Conservation (phyloP, 2,329 filamentous ascomycete genomes). For the Penicillium rolfsii region DNA sequence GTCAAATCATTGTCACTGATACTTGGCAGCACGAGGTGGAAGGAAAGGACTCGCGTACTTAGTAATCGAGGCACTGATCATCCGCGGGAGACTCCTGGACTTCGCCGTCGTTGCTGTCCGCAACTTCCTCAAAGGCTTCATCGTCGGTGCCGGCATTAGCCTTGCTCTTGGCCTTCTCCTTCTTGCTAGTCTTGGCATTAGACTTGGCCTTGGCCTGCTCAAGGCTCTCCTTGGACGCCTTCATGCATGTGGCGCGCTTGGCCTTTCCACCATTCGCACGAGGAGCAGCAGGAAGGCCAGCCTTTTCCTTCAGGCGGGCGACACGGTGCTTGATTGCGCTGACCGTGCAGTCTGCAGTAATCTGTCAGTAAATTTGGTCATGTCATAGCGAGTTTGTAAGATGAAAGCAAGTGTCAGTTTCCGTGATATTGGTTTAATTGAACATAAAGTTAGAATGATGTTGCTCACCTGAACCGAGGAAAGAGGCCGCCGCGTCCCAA, state of each 20-base stretch:
- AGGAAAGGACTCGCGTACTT: background rate
- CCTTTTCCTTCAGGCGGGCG: conserved; percentile 24
- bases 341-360: conserved; percentile 26
- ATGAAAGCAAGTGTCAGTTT: background rate
- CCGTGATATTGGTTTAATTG: no score
- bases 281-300: background rate
- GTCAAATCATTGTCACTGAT: background rate
- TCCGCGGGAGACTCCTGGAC: background rate
- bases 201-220: background rate
- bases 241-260: conserved; percentile 7
- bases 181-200: background rate
- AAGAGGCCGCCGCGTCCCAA: background rate
- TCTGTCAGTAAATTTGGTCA: background rate
- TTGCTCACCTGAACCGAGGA: background rate
- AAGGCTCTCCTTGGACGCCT: background rate
- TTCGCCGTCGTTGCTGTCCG: background rate
- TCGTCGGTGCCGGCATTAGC: background rate
- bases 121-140: background rate
- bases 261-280: background rate
- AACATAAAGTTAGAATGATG: background rate
- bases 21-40: background rate
- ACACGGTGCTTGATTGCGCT: conserved; percentile 31
- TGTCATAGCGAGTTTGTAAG: background rate
- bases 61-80: background rate
- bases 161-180: background rate